Percentiles rank a stretch among this genome's conserved stretches.
phyloP scores from a whole-genome alignment of 768 basidiomycete species.

The Filobasidium wieringae region DNA sequence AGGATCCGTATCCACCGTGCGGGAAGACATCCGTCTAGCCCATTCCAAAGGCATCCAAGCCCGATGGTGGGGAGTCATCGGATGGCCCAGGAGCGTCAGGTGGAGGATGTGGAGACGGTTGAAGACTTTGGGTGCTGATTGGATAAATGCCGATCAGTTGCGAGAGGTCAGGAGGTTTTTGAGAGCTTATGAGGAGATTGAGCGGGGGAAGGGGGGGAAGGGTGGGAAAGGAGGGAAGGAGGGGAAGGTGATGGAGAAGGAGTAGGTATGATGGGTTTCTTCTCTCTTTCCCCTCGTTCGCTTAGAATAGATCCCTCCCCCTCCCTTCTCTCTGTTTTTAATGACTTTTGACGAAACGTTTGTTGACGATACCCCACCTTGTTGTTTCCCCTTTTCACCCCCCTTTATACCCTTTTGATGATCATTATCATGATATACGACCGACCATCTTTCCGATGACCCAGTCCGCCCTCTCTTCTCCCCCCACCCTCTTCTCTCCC shows the following conservation, averaged over 20 bases:
- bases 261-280: neutral
- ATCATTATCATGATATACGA: too few relatives aligned
- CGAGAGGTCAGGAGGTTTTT: constrained; percentile 3
- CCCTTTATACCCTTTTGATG: neutral
- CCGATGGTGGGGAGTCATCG: constrained; percentile 10
- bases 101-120: constrained; percentile 2
- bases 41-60: constrained; percentile 7
- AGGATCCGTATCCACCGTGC: neutral
- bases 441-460: too few relatives aligned
- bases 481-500: too few relatives aligned
- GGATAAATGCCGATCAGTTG: constrained; percentile 11
- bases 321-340: neutral
- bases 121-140: constrained; percentile 9
- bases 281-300: neutral
- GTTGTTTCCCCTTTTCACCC: neutral
- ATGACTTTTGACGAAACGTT: neutral
- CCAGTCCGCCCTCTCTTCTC: too few relatives aligned
- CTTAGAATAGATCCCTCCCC: neutral
- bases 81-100: neutral
- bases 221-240: neutral
- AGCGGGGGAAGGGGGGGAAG: neutral
- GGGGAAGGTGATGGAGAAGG: neutral
- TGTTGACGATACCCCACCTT: neutral
- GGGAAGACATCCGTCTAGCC: neutral
- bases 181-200: neutral